These are phyloP conservation scores for Lecanicillium sp. DNA, from an alignment of 2,329 filamentous ascomycete genomes.

Conservation along the genomic window DNA sequence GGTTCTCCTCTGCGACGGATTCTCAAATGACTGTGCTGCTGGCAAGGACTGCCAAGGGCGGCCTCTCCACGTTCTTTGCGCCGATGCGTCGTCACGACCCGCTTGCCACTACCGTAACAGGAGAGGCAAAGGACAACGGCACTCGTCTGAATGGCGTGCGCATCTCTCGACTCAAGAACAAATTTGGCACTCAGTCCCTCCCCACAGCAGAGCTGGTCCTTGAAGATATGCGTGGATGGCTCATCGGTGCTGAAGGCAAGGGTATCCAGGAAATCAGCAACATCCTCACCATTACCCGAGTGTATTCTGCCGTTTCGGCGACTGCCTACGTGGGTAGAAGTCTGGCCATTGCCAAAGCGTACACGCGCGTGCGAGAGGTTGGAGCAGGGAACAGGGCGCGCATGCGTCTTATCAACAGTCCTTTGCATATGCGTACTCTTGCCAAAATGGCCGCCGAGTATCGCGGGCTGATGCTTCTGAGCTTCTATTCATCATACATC, in stretches of 20 bases:
- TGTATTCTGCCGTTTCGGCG: conserved; percentile 48
- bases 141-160: conserved; percentile 56
- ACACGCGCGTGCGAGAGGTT: conserved; percentile 48
- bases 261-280: conserved; percentile 62
- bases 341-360: conserved; percentile 49
- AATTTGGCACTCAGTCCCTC: conserved; percentile 61
- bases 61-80: conserved; percentile 56
- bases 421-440: conserved; percentile 51
- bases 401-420: conserved; percentile 40
- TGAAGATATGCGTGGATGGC: conserved; percentile 52
- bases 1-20: conserved; percentile 62
- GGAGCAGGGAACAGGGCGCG: conserved; percentile 34
- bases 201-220: conserved; percentile 68
- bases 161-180: conserved; percentile 65
- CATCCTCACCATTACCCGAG: conserved; percentile 58
- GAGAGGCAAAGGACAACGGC: conserved; percentile 17
- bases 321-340: conserved; percentile 48
- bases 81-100: conserved; percentile 45
- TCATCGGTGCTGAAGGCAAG: conserved; percentile 58
- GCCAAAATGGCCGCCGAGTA: conserved; percentile 49
- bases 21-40: conserved; percentile 54
- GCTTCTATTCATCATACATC: conserved; percentile 44
- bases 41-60: conserved; percentile 40
- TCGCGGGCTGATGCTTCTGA: conserved; percentile 46
- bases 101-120: conserved; percentile 20